Base-by-base conservation (phyloP, 225 moss, liverwort and hornwort species). In the Lunularia cruciata region DNA sequence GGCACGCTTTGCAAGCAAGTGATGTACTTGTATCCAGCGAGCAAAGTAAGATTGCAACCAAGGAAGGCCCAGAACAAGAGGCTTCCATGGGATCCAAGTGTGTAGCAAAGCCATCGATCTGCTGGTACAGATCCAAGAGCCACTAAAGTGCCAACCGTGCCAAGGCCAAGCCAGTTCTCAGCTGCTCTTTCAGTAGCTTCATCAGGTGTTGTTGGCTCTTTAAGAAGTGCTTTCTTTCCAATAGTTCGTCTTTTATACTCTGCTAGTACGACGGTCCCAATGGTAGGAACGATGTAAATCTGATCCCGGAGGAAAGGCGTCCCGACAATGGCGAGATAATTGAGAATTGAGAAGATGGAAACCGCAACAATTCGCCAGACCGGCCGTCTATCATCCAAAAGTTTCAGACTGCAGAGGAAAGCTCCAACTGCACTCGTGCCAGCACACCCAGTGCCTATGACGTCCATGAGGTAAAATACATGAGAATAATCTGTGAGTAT, bases 361-460 rank as follows among this genome's bases (percentile, higher is more conserved):
- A 76, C 0, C 34, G 73, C 47, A 30, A 28, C 9, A 8, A 73
- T 5, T 3, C 80, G 80, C 57, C 83, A 86, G 5, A 14, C 19
- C 0, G 7, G 0, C 1, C 69, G 68, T n/a, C 83, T 70, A 36
- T 89, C 89, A 33, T 89, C 89, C 12, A 84, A 3, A 26, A 12
- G 8, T 23, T 76, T 81, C 16, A 6, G 15, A 18, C 77, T 75
- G 27, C 78, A 77, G 0, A 63, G 65, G 22, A 86, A 79, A 6
- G 83, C 89, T 2, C 57, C 83, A 14, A 85, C 20, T n/a, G 73
- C 69, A 26, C 62, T 77, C 14, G 85, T 56, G 9, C 84, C 51
- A 15, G 85, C 64, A 13, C 83, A 70, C 14, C 89, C 86, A 5
- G 86, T 89, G 1, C 84, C 84, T 28, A 79, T 35, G 3, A 76